Percentiles rank a stretch among this genome's conserved stretches.
These are phyloP conservation scores for Helenozyma baotianmanensis DNA, from an alignment of 805 yeast species.

Conservation along the genomic window DNA sequence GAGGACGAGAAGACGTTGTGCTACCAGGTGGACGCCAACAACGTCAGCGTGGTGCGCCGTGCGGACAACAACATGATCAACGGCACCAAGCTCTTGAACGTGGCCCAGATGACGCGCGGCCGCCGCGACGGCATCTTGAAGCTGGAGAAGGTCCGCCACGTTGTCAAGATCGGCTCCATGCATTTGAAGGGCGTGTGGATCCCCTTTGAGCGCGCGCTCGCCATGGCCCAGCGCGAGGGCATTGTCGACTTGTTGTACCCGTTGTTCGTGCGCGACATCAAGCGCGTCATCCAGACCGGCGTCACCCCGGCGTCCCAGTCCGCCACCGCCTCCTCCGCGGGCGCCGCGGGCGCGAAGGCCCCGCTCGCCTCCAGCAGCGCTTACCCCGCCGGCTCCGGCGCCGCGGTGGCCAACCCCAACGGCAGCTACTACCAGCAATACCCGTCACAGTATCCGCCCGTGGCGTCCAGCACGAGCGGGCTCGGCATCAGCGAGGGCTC, in stretches of 20 bases:
- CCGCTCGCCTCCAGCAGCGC: slow-evolving; percentile 5
- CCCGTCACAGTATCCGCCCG: slow-evolving; percentile 14
- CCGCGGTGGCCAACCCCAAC: slow-evolving; percentile 3
- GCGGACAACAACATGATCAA: slow-evolving; percentile 84
- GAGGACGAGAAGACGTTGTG: slow-evolving; percentile 83
- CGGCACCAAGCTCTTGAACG: slow-evolving; percentile 78
- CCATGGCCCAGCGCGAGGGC: slow-evolving; percentile 77
- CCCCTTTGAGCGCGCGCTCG: slow-evolving; percentile 77
- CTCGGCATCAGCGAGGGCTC: slow-evolving; percentile 2
- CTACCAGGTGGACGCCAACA: slow-evolving; percentile 80
- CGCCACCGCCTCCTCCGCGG: slow-evolving; percentile 4
- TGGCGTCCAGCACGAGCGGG: slow-evolving; percentile 5
- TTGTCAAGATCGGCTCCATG: slow-evolving; percentile 83
- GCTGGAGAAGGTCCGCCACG: slow-evolving; percentile 71
- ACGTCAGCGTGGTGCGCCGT: slow-evolving; percentile 75
- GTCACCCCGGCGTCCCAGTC: slow-evolving; percentile 30
- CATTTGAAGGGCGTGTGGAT: slow-evolving; percentile 89
- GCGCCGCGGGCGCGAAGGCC: slow-evolving; percentile 2
- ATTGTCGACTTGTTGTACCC: slow-evolving; percentile 34
- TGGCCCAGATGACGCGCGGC: slow-evolving; percentile 84
- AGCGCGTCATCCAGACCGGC: slow-evolving; percentile 46
- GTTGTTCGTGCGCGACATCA: slow-evolving; percentile 60
- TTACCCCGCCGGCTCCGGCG: slow-evolving; percentile 4
- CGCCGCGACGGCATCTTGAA: slow-evolving; percentile 80
- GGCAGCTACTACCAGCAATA: slow-evolving; percentile 16